Conservation (phyloP, 2,329 filamentous ascomycete genomes). For the Aspergillus sp. region DNA sequence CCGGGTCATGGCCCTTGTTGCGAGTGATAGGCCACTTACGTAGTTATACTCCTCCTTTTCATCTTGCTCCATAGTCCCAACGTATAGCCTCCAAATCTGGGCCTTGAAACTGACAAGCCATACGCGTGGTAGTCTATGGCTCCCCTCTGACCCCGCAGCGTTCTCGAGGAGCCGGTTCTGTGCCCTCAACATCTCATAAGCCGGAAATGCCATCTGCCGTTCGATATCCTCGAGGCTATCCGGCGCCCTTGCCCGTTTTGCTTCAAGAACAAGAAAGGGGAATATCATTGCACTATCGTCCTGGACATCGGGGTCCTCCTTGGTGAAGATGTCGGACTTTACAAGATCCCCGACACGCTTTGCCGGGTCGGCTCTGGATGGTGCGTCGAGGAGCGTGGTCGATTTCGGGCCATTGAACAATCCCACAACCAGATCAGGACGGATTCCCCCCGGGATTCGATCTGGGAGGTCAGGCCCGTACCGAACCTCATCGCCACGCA, state of each 20-base stretch:
- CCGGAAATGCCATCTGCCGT: constrained; percentile 5
- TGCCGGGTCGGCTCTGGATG: background rate
- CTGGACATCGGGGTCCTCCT: background rate
- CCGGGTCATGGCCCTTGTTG: background rate
- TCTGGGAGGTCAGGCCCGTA: background rate
- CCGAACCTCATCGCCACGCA: background rate
- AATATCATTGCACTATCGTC: background rate
- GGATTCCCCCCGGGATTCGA: background rate
- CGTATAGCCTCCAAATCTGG: constrained; percentile 5
- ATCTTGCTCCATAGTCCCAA: background rate
- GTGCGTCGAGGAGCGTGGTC: background rate
- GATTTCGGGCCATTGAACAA: background rate
- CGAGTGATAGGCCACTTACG: background rate
- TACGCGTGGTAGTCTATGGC: background rate
- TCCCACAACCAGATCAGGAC: constrained; percentile 1
- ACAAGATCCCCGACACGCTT: background rate
- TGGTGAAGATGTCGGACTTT: background rate
- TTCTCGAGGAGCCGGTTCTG: background rate
- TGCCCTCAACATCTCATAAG: constrained; percentile 1
- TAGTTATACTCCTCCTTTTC: background rate
- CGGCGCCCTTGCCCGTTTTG: background rate
- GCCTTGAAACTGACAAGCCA: constrained; percentile 7
- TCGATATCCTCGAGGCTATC: background rate
- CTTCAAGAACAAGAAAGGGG: constrained; percentile 8
- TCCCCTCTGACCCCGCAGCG: background rate